These are phyloP conservation scores for Grigorovia yakushimaensis DNA, from an alignment of 805 yeast genomes.

Conservation along the genomic window DNA sequence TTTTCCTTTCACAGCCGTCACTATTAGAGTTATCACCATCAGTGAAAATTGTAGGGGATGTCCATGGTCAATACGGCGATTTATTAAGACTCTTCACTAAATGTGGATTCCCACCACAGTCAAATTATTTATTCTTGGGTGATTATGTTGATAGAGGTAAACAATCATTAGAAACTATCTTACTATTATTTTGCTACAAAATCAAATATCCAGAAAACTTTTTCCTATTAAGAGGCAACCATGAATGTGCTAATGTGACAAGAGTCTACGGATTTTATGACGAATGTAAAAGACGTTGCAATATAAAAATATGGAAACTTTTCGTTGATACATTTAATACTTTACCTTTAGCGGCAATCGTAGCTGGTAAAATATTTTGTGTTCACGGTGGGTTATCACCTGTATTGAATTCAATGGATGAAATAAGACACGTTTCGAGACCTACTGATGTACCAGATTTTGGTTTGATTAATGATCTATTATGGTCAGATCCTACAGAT, in stretches of 20 bases:
- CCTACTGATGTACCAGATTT: conserved; percentile 81
- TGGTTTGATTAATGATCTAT: conserved; percentile 65
- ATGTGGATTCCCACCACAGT: conserved; percentile 94
- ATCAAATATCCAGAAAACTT: conserved; percentile 96
- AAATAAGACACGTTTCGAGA: conserved; percentile 60
- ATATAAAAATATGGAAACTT: conserved; percentile 85
- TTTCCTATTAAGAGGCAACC: conserved; percentile 87
- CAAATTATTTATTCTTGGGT: conserved; percentile 87
- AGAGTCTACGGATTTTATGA: conserved; percentile 96
- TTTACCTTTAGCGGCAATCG: conserved; percentile 89
- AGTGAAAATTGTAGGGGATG: conserved; percentile 82
- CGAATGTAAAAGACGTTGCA: conserved; percentile 91
- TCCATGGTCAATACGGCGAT: conserved; percentile 94
- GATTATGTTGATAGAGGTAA: conserved; percentile 98
- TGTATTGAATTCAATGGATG: conserved; percentile 50
- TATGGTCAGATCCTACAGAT: conserved; percentile 77
- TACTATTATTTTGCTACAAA: conserved; percentile 80
- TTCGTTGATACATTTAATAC: conserved; percentile 94
- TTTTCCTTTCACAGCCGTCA: conserved; percentile 84
- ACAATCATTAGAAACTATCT: conserved; percentile 86
- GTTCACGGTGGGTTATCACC: conserved; percentile 83
- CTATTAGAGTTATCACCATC: conserved; percentile 75
- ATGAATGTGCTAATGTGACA: conserved; percentile 94
- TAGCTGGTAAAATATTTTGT: conserved; percentile 89
- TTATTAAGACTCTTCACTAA: conserved; percentile 82